Evolutionary conservation across 1,139 yeast genomes (phyloP), one percentile per base, ranked within the genome.

Genomic region (Zygosaccharomyces pseudobailii): DNA sequence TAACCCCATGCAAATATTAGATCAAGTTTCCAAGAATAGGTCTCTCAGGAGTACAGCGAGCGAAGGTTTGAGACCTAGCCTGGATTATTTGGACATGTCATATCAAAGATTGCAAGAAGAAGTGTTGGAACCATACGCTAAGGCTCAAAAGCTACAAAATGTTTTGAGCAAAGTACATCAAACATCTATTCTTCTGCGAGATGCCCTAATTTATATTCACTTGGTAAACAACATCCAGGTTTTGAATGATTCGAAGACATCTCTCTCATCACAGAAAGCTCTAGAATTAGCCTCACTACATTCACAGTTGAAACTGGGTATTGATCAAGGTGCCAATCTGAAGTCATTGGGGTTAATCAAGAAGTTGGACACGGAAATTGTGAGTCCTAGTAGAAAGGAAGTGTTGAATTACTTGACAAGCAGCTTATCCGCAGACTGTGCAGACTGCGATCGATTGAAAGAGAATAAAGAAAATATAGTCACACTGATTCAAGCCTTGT

Each of bases 141-240:
- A 78, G 27, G 76, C 80, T 0, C 66, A 74, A 24, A 72, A 72
- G 46, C 69, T 84, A 50, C 87, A 86, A 59, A 69, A 72, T 6
- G 90, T 92, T 0, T 71, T 87, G 51, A 78, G 78, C 54, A 76
- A 78, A 50, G 73, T 89, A 10, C 95, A 88, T 61, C 71, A 77
- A 9, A 86, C 96, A 0, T 75, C 89, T 13, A 76, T 75, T 48
- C 66, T 87, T 36, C 66, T 88, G 23, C 72, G 96, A 44, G 80
- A 82, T n/a, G 75, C 86, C 5, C 74, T 84, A 5, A 80, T 84
- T 69, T 84, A 84, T 60, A 67, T 87, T 24, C 77, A 80, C 50
- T 68, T 88, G 48, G 76, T 85, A 1, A 79, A 82, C 51, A 90
- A 82, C 65, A 67, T 82, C 39, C 79, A 78, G 47, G 74, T 62